Evolutionary conservation across 2,329 filamentous ascomycete genomes (phyloP).

Genomic region (Nemania diffusa): DNA sequence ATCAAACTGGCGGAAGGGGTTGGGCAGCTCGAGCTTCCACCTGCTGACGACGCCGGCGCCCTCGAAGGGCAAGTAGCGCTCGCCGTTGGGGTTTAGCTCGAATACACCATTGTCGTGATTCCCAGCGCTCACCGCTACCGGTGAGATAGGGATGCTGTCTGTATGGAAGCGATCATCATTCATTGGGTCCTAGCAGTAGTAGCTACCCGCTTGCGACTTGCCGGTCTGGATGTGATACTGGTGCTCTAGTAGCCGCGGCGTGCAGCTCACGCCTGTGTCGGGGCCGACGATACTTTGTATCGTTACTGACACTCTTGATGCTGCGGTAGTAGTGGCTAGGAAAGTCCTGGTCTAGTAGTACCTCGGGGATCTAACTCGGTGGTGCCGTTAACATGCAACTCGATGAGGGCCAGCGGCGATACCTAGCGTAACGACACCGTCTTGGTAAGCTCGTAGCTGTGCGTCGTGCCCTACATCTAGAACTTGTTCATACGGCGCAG

Average conservation of each 20-base stretch:
- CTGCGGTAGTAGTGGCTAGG: constrained; percentile 28
- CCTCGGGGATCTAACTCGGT: no score
- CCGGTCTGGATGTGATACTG: not conserved
- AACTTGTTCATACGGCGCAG: no score
- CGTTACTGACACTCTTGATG: constrained; percentile 1
- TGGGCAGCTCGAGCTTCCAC: not conserved
- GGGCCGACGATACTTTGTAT: constrained; percentile 14
- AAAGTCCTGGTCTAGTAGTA: no score
- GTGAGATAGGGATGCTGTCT: not conserved
- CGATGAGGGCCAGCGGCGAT: no score
- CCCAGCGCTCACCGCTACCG: not conserved
- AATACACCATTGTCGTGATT: not conserved
- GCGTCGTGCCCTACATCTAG: no score
- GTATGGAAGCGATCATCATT: not conserved
- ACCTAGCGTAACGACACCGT: no score
- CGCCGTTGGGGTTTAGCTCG: not conserved
- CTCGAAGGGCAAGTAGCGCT: not conserved
- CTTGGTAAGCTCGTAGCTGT: no score
- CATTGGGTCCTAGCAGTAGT: not conserved
- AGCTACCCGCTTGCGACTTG: not conserved
- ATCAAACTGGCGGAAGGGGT: not conserved
- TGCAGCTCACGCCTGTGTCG: constrained; percentile 1
- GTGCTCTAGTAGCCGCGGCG: no score
- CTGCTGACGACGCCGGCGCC: not conserved
- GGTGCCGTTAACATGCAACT: no score